Conservation (phyloP, 139 green algal genomes). For the Ostreobium quekettii region DNA sequence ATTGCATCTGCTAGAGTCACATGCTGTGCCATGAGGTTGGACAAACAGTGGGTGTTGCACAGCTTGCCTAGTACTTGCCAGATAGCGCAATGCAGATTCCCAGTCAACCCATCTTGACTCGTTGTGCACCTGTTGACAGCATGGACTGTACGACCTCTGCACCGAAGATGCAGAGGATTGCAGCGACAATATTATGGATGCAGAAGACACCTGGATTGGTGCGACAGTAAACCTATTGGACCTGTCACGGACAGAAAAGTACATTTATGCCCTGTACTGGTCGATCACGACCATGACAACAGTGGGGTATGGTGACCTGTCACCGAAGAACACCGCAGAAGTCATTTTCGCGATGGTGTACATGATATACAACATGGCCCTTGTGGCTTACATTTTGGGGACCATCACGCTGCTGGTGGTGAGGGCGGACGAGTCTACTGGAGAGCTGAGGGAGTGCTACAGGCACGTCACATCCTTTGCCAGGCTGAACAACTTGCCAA, state of each 20-base stretch:
- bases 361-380: conserved; percentile 17
- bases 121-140: too few relatives aligned
- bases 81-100: too few relatives aligned
- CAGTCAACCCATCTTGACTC: too few relatives aligned
- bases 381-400: conserved; percentile 14
- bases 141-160: too few relatives aligned
- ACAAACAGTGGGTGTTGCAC: too few relatives aligned
- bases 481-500: not conserved
- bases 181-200: too few relatives aligned
- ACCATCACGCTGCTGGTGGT: conserved; percentile 17
- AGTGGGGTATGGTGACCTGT: conserved; percentile 47
- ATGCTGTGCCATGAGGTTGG: too few relatives aligned
- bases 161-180: too few relatives aligned
- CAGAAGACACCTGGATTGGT: conserved; percentile 19
- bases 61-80: too few relatives aligned
- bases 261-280: conserved; percentile 48
- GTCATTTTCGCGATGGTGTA: conserved; percentile 21
- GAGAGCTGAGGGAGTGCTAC: not conserved
- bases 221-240: too few relatives aligned
- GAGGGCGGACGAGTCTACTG: conserved; percentile 8
- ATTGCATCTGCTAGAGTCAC: too few relatives aligned
- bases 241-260: too few relatives aligned
- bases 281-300: conserved; percentile 43
- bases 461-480: conserved; percentile 6
- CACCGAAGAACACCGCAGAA: conserved; percentile 25